These are phyloP conservation scores for Boletellus sp. DNA, from an alignment of 768 basidiomycete species.

Conservation along the genomic window DNA sequence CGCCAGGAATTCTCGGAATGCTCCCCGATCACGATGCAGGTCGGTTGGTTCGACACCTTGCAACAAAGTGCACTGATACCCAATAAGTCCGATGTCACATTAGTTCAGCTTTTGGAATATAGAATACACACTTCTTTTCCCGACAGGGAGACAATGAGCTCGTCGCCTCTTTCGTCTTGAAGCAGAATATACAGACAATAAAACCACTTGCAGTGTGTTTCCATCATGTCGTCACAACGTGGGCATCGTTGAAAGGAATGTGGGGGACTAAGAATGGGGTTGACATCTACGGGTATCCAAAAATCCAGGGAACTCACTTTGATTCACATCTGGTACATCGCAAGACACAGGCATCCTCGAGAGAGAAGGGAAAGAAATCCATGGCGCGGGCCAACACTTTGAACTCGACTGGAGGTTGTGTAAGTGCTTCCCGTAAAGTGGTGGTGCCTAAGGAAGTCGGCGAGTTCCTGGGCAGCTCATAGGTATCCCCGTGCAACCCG, in stretches of 20 bases:
- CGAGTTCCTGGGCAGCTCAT: not conserved
- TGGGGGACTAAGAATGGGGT: conserved; percentile 39
- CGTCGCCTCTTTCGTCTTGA: conserved; percentile 44
- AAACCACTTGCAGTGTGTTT: conserved; percentile 44
- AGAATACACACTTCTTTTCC: conserved; percentile 40
- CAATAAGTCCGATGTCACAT: not conserved
- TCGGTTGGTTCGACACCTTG: conserved; percentile 43
- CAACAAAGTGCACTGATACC: conserved; percentile 41
- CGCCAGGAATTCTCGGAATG: conserved; percentile 35
- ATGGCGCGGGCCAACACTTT: conserved; percentile 46
- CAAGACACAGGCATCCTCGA: conserved; percentile 46
- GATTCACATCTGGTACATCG: conserved; percentile 51
- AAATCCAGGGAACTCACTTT: conserved; percentile 35
- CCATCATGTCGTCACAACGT: conserved; percentile 50
- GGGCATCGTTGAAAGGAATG: conserved; percentile 42
- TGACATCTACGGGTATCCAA: not conserved
- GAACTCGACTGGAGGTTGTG: conserved; percentile 35
- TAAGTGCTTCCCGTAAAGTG: conserved; percentile 38
- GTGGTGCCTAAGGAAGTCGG: conserved; percentile 1
- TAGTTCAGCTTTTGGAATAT: not conserved
- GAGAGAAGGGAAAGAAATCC: conserved; percentile 52
- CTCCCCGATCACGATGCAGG: conserved; percentile 37
- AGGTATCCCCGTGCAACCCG: conserved; percentile 3
- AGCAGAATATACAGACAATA: conserved; percentile 51
- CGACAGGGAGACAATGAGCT: conserved; percentile 46